A percentile compares a stretch with the other conserved stretches of the same genome.
Evolutionary conservation across 1,139 yeast species (phyloP).

Genomic region (Lodderomyces oxycetoniae): DNA sequence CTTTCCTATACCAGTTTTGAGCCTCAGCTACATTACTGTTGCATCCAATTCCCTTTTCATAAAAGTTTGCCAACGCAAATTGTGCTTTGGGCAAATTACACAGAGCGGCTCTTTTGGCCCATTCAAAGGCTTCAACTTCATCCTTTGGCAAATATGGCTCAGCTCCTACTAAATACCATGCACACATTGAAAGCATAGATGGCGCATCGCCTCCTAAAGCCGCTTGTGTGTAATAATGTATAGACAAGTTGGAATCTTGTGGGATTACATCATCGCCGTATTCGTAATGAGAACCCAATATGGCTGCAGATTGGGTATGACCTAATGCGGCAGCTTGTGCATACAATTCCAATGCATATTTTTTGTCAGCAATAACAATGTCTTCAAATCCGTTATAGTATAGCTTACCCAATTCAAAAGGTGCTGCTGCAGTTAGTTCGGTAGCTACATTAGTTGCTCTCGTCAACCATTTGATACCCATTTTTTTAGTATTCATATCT

Average conservation of each 20-base stretch:
- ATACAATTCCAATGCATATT: conserved; percentile 81
- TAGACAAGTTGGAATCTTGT: conserved; percentile 77
- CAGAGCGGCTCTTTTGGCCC: conserved; percentile 87
- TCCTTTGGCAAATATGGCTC: conserved; percentile 77
- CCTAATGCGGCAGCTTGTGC: conserved; percentile 89
- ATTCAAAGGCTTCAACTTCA: conserved; percentile 83
- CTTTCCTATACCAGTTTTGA: conserved; percentile 68
- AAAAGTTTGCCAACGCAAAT: conserved; percentile 78
- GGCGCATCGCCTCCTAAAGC: conserved; percentile 84
- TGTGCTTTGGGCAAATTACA: conserved; percentile 78
- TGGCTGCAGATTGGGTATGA: conserved; percentile 72
- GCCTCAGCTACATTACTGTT: conserved; percentile 54
- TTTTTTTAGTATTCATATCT: conserved; percentile 66
- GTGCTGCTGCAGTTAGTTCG: conserved; percentile 85
- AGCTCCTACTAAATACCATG: conserved; percentile 93
- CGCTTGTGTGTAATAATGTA: conserved; percentile 90
- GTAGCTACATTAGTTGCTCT: conserved; percentile 83
- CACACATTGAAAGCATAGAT: conserved; percentile 91
- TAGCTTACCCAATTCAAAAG: conserved; percentile 84
- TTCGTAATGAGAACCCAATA: conserved; percentile 82
- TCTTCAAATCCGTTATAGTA: conserved; percentile 83
- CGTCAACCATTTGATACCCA: conserved; percentile 89
- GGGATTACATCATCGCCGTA: conserved; percentile 73
- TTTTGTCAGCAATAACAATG: conserved; percentile 75
- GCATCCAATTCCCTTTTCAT: conserved; percentile 87